Conservation (phyloP, 2,329 filamentous ascomycete species). For the Pseudogymnoascus pannorum region DNA sequence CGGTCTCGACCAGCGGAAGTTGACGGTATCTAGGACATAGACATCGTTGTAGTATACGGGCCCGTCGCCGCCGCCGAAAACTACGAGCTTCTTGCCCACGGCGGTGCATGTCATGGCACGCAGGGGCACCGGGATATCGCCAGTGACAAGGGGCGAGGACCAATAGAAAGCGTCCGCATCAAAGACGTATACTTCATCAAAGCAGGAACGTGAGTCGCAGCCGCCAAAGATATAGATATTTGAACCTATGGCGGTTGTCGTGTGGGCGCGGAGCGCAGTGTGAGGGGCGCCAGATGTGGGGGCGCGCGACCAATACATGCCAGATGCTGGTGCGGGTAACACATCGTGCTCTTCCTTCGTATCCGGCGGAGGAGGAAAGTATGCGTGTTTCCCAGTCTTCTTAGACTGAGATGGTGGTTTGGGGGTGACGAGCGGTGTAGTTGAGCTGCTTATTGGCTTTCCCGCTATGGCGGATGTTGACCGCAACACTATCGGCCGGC, state of each 20-base stretch:
- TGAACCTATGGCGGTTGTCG: conserved; percentile 57
- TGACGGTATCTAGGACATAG: conserved; percentile 64
- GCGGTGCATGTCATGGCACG: conserved; percentile 67
- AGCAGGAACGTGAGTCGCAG: conserved; percentile 59
- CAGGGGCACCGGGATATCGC: conserved; percentile 57
- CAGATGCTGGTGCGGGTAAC: conserved; percentile 54
- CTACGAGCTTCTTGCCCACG: conserved; percentile 61
- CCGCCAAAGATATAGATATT: conserved; percentile 64
- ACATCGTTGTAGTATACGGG: conserved; percentile 67
- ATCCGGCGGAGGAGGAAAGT: conserved; percentile 51
- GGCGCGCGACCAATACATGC: conserved; percentile 66
- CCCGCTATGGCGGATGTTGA: conserved; percentile 37
- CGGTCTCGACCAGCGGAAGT: conserved; percentile 59
- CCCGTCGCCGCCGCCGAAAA: conserved; percentile 64
- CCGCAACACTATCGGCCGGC: conserved; percentile 40
- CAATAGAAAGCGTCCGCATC: conserved; percentile 65
- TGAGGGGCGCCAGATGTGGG: conserved; percentile 56
- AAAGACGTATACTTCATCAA: conserved; percentile 62
- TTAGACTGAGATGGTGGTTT: conserved; percentile 14
- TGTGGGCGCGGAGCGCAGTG: conserved; percentile 57
- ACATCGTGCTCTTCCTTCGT: conserved; percentile 52
- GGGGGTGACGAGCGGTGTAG: not conserved
- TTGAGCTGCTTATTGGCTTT: conserved; percentile 16
- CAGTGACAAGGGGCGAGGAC: conserved; percentile 56
- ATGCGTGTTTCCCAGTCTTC: conserved; percentile 33